phyloP scores from a whole-genome alignment of 305 asterid species.

The Fraxinus baroniana region DNA sequence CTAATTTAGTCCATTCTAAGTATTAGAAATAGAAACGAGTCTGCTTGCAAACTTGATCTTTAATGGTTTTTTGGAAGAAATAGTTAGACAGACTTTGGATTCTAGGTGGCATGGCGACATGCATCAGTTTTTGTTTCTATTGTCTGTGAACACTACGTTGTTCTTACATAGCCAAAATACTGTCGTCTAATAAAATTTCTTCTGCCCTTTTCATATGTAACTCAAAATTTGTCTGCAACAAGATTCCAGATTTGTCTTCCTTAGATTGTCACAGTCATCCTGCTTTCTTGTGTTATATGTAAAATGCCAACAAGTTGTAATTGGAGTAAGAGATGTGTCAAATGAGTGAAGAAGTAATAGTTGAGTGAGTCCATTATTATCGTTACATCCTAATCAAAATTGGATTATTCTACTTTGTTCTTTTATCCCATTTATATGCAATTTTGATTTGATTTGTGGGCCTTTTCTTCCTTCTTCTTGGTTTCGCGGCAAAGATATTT shows the following conservation, averaged over 20 bases:
- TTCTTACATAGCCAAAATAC: not conserved
- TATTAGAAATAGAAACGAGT: too few species aligned
- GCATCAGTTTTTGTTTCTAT: conserved; percentile 61
- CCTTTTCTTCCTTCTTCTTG: not conserved
- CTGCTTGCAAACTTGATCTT: too few species aligned
- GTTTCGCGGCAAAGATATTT: not conserved
- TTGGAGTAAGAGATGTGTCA: not conserved
- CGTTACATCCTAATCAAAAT: not conserved
- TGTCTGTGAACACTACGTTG: conserved; percentile 40
- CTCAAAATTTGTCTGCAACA: conserved; percentile 30
- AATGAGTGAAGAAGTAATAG: not conserved
- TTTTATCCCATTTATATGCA: not conserved
- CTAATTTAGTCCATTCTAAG: not conserved
- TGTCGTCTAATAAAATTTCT: not conserved
- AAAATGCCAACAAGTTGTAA: not conserved
- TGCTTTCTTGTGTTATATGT: conserved; percentile 5
- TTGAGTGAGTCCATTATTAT: not conserved
- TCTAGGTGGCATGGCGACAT: conserved; percentile 64
- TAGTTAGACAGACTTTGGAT: conserved; percentile 68
- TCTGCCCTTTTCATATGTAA: not conserved
- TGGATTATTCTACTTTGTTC: not conserved
- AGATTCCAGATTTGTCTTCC: not conserved
- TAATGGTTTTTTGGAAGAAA: too few species aligned
- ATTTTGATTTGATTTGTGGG: not conserved
- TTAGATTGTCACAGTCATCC: not conserved